Evolutionary conservation across 139 green algal genomes (phyloP), one percentile per base, ranked within the genome.

Genomic region (Mychonastes homosphaera): DNA sequence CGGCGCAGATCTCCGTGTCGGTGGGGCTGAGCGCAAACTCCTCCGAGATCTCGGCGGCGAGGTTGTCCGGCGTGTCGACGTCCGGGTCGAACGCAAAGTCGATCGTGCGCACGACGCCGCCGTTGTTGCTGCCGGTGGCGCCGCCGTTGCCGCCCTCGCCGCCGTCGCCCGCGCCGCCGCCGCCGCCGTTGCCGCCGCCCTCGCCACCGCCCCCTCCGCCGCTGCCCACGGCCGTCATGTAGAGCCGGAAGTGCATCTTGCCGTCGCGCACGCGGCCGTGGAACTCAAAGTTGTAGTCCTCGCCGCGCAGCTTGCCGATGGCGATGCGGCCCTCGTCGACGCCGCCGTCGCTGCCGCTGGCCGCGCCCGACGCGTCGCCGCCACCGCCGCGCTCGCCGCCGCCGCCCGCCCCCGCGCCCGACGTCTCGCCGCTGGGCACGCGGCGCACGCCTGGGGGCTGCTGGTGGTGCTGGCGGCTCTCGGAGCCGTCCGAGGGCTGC

Each of bases 51-150:
- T 99, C 92, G 7, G 48, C 68, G 9, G 90, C 90, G 39, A 99
- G 85, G 30, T 82, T 87, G 46, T 95, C 85, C 9, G 90, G 74
- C 3, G 87, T 95, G 67, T 97, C 90, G 3, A 64, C 69, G 23
- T 93, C 82, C 10, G 84, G 81, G 59, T 95, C 82, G 66, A 95
- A 98, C 10, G 84, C 82, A 71, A 99, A 99, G 62, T 97, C 87
- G n/a, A 99, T 91, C 19, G 88, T 97, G 44, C 79, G 71, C 43
- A 66, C 62, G 8, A 71, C 23, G 6, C 62, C 62, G 13, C 54
- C 41, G 16, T 67, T 63, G 36, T 46, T 39, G 34, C 46, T 28
- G 15, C 48, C 46, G 2, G 21, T 51, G 34, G 33, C 46, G 56
- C 47, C 60, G 33, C 54, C 40, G 39, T 63, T 53, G n/a, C 43